These are phyloP conservation scores for Ceratobasidium sp. DNA, from an alignment of 1,284 basidiomycete genomes.

Conservation along the genomic window DNA sequence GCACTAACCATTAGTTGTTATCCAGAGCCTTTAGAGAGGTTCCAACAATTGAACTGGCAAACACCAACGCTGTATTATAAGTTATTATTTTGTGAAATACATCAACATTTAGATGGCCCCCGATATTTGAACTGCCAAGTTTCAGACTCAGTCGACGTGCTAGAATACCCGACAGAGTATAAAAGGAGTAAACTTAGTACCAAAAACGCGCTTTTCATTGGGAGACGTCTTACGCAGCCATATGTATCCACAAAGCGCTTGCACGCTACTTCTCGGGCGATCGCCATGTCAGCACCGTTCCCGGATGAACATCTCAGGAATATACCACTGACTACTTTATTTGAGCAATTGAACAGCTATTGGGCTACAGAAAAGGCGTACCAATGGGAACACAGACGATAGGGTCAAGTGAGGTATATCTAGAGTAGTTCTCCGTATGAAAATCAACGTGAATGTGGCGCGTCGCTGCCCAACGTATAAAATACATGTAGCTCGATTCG, in stretches of 20 bases:
- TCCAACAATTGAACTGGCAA: too few species aligned
- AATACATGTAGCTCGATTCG: conserved; percentile 15
- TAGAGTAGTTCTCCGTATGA: not conserved
- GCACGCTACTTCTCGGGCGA: not conserved
- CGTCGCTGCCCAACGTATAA: conserved; percentile 7
- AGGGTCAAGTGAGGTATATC: not conserved
- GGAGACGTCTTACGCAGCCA: not conserved
- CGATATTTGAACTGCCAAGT: too few species aligned
- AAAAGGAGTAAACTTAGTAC: too few species aligned
- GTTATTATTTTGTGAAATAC: too few species aligned
- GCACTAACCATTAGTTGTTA: too few species aligned
- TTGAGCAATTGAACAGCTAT: not conserved
- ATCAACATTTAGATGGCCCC: too few species aligned
- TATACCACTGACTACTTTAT: not conserved
- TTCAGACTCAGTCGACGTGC: too few species aligned
- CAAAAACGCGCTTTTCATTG: too few species aligned
- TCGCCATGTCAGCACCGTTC: not conserved
- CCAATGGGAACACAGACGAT: conserved; percentile 12
- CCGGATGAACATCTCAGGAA: not conserved
- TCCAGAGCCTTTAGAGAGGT: too few species aligned
- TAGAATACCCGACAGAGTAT: too few species aligned
- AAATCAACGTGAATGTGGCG: not conserved
- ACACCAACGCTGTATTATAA: too few species aligned
- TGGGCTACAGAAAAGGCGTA: not conserved
- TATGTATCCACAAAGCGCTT: not conserved